Conservation (phyloP, 176 grass and related monocot genomes). For the Bolboschoenus planiculmis region DNA sequence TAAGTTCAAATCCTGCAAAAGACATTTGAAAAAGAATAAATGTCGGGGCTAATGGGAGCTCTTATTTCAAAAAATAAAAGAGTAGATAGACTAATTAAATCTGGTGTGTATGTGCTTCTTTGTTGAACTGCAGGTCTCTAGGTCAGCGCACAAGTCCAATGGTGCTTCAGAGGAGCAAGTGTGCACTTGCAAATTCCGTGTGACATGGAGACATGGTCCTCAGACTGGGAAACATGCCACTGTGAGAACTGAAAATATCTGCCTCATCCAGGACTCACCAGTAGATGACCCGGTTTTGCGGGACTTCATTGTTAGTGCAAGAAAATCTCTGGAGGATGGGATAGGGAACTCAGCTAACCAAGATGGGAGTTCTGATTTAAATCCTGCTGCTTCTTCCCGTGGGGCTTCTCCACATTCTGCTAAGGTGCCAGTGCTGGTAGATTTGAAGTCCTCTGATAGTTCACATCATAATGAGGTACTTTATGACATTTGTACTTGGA, state of each 20-base stretch:
- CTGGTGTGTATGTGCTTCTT: neutral
- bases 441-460: neutral
- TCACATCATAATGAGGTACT: neutral
- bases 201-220: slow-evolving; percentile 13
- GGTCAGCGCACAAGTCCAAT: neutral
- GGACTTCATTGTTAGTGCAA: neutral
- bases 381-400: neutral
- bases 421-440: neutral
- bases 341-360: neutral
- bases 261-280: neutral
- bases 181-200: slow-evolving; percentile 4
- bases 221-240: neutral
- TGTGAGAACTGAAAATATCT: neutral
- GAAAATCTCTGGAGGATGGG: neutral
- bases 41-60: too few species aligned
- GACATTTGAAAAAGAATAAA: too few species aligned
- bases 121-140: neutral
- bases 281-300: neutral
- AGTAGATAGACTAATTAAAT: neutral
- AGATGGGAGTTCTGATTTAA: neutral
- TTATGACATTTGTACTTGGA: neutral
- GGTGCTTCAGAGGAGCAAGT: neutral
- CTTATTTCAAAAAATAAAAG: too few species aligned
- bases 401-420: neutral
- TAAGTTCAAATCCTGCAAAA: too few species aligned